These are phyloP conservation scores for Penicillium lividum DNA, from an alignment of 495 filamentous ascomycete genomes.

Conservation along the genomic window DNA sequence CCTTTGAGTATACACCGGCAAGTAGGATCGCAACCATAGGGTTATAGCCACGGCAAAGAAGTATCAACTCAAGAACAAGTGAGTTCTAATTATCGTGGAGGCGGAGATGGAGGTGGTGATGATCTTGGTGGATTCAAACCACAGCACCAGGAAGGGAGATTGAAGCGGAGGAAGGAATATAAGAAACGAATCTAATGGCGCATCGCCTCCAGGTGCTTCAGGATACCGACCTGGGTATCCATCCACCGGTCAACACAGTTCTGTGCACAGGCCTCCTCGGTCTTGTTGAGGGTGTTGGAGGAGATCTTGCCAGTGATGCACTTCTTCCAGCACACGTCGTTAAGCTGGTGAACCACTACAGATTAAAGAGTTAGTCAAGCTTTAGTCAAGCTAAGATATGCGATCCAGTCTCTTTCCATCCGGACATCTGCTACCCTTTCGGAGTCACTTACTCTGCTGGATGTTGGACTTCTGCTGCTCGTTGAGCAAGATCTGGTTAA, in stretches of 20 bases:
- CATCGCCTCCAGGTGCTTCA: constrained; percentile 76
- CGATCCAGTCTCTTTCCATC: not conserved
- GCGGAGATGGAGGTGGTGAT: not conserved
- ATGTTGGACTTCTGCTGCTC: constrained; percentile 80
- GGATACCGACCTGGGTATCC: constrained; percentile 77
- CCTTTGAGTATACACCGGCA: not conserved
- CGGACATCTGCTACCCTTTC: not conserved
- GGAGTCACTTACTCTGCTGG: constrained; percentile 67
- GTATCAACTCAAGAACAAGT: not conserved
- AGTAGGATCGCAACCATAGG: not conserved
- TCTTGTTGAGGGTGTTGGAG: constrained; percentile 64
- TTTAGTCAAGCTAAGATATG: constrained; percentile 1
- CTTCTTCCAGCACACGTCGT: constrained; percentile 91
- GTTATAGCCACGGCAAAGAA: not conserved
- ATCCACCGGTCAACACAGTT: constrained; percentile 95
- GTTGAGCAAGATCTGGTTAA: constrained; percentile 76
- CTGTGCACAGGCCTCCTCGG: constrained; percentile 76
- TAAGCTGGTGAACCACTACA: constrained; percentile 76
- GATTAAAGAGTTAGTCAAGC: constrained; percentile 3
- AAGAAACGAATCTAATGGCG: constrained; percentile 36
- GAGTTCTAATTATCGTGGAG: not conserved
- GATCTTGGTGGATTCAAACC: not conserved
- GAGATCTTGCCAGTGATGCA: constrained; percentile 73
- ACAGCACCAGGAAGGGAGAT: not conserved
- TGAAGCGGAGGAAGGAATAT: not conserved